Conservation (phyloP, 2,329 filamentous ascomycete genomes). For the Penicillium sp. region DNA sequence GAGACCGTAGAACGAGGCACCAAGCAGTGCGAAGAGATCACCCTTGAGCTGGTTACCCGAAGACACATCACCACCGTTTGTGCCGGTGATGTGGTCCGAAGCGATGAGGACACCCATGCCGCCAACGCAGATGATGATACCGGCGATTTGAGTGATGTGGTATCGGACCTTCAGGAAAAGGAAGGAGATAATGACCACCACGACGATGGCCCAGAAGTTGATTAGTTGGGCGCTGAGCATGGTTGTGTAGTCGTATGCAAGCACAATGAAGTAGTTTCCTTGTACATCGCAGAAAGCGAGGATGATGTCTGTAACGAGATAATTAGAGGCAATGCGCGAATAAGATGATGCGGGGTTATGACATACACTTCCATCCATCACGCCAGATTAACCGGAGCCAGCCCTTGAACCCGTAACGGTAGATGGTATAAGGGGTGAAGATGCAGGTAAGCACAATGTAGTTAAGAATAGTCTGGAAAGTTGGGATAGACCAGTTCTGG, state of each 20-base stretch:
- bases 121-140: conserved; percentile 87
- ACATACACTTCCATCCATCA: conserved; percentile 79
- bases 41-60: conserved; percentile 77
- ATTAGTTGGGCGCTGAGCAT: conserved; percentile 91
- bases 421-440: conserved; percentile 78
- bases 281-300: conserved; percentile 91
- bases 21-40: conserved; percentile 85
- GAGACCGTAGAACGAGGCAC: conserved; percentile 87
- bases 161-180: conserved; percentile 83
- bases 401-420: conserved; percentile 72
- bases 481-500: conserved; percentile 76
- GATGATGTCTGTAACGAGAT: conserved; percentile 62
- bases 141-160: conserved; percentile 77
- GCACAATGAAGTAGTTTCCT: conserved; percentile 96
- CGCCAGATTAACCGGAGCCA: conserved; percentile 64
- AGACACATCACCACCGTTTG: conserved; percentile 62
- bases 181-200: conserved; percentile 85
- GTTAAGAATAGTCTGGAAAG: conserved; percentile 95
- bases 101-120: conserved; percentile 86
- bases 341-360: no score
- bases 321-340: conserved; percentile 2
- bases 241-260: conserved; percentile 91
- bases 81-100: conserved; percentile 78
- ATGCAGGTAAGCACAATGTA: conserved; percentile 81
- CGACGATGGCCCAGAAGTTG: conserved; percentile 97